Conservation (phyloP, 345 rosid species). For the Dimocarpus longan region DNA sequence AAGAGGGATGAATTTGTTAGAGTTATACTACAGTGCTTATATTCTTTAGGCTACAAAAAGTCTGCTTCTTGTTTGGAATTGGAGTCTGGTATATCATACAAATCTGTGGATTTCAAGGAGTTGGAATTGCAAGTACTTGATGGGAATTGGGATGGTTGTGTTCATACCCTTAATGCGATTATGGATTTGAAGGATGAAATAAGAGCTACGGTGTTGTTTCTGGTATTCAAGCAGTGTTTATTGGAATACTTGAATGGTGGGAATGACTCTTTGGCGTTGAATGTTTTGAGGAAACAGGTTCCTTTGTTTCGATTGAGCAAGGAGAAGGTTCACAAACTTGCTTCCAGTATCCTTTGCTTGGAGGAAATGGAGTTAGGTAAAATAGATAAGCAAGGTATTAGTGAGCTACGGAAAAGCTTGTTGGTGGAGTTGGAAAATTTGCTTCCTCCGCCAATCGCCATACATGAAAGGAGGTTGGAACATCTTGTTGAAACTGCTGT, state of each 20-base stretch:
- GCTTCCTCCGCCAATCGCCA: constrained; percentile 59
- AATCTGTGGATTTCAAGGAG: constrained; percentile 47
- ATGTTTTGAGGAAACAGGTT: constrained; percentile 57
- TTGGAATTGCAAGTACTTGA: constrained; percentile 60
- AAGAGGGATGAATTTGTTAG: constrained; percentile 66
- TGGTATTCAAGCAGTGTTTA: constrained; percentile 66
- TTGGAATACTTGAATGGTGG: constrained; percentile 65
- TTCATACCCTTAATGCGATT: constrained; percentile 43
- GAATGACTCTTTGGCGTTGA: constrained; percentile 56
- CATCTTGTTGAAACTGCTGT: constrained; percentile 69
- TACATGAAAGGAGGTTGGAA: constrained; percentile 71
- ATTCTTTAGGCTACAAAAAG: constrained; percentile 67
- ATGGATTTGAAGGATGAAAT: constrained; percentile 47
- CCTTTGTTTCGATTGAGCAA: constrained; percentile 46
- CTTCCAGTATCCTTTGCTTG: constrained; percentile 45
- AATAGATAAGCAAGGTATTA: constrained; percentile 36
- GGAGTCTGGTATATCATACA: constrained; percentile 60
- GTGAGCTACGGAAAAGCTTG: constrained; percentile 50
- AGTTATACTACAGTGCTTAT: constrained; percentile 67
- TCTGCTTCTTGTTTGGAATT: constrained; percentile 70
- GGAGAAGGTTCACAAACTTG: constrained; percentile 65
- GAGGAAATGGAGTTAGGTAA: constrained; percentile 50
- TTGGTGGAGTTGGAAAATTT: constrained; percentile 57
- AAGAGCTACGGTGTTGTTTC: constrained; percentile 58
- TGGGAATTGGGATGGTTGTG: constrained; percentile 74